A percentile compares a stretch with the other conserved stretches of the same genome.
Evolutionary conservation across 108 stramenopile genomes (phyloP).

Genomic region (Nitzschia sp.): DNA sequence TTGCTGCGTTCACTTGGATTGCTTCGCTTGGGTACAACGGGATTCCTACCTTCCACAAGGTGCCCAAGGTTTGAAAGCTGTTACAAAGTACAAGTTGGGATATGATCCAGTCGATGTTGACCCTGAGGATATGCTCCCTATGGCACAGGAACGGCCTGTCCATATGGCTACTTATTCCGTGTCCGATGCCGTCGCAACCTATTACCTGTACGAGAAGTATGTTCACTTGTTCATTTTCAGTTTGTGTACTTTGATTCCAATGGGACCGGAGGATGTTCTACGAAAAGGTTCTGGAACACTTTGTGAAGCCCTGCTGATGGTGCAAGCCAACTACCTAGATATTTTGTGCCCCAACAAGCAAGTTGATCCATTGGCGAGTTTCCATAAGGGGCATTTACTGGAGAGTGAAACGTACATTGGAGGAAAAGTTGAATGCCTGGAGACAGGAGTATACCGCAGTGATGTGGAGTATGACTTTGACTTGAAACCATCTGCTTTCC

Average conservation of each 20-base stretch:
- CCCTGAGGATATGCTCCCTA: slow-evolving; percentile 98
- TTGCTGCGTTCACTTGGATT: slow-evolving; percentile 91
- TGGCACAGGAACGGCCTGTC: slow-evolving; percentile 86
- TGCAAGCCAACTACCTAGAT: slow-evolving; percentile 88
- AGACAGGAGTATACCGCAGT: slow-evolving; percentile 97
- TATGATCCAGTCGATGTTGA: slow-evolving; percentile 99
- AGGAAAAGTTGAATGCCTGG: slow-evolving; percentile 98
- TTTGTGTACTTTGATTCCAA: slow-evolving; percentile 98
- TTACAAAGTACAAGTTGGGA: slow-evolving; percentile 97
- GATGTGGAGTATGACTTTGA: slow-evolving; percentile 94
- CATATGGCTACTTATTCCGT: slow-evolving; percentile 99
- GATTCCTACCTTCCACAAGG: slow-evolving; percentile 99
- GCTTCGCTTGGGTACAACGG: slow-evolving; percentile 97
- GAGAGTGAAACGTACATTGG: slow-evolving; percentile 99
- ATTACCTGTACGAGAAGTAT: slow-evolving; percentile 96
- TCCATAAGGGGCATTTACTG: slow-evolving; percentile 92
- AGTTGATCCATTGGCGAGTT: slow-evolving; percentile 81
- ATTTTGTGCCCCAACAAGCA: slow-evolving; percentile 99
- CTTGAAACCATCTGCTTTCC: slow-evolving; percentile 90
- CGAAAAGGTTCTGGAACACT: slow-evolving; percentile 96
- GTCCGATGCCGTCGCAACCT: slow-evolving; percentile 98
- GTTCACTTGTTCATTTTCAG: slow-evolving; percentile 98
- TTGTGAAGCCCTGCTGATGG: slow-evolving; percentile 97
- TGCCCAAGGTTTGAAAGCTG: slow-evolving; percentile 96
- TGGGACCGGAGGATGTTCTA: slow-evolving; percentile 97